Evolutionary conservation across 2,329 filamentous ascomycete species (phyloP), one percentile per base, ranked within the genome.

Genomic region (Albophoma yamanashiensis): DNA sequence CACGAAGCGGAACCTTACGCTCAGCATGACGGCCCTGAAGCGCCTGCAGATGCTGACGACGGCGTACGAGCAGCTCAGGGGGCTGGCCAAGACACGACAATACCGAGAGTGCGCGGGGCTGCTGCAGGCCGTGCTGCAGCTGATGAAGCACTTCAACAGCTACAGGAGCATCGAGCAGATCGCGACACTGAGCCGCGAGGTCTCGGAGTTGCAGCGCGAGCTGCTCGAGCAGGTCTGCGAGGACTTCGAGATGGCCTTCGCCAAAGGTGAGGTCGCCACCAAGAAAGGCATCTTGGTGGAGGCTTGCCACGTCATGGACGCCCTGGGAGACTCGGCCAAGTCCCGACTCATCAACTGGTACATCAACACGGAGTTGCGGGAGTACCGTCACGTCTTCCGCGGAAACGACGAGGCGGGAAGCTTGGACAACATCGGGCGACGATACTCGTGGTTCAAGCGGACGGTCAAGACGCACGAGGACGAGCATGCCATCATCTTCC

Each of bases 161-260:
- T 99, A 97, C 73, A 82, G 94, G 61, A 96, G 92, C 67, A 97
- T 99, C 67, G 93, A 97, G 71, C 94, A 99, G 80, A 97, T 99
- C 71, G 94, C 94, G 36, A 89, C 89, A 0, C 80, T 99, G 64
- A 96, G 91, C 70, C 86, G 91, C 58, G 96, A 95, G 68, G 94
- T 99, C 42, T 89, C 92, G 7, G 94, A 97, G 67, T 81, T 99
- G 64, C 94, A 99, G 76, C 81, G 92, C 62, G 92, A 97, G 73
- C 77, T 99, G 61, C 78, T 97, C 60, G 94, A 99, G 76, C 94
- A 99, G 75, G 89, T 99, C n/a, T 99, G 94, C 72, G 94, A 97
- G 75, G 94, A 99, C 74, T 99, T 99, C 71, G 94, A 99, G 78
- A 83, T 97, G 61, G 89, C 90, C 0, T 99, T 97, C 74, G 88